Evolutionary conservation across 495 filamentous ascomycete genomes (phyloP).

Genomic region (Cairneyella variabilis): DNA sequence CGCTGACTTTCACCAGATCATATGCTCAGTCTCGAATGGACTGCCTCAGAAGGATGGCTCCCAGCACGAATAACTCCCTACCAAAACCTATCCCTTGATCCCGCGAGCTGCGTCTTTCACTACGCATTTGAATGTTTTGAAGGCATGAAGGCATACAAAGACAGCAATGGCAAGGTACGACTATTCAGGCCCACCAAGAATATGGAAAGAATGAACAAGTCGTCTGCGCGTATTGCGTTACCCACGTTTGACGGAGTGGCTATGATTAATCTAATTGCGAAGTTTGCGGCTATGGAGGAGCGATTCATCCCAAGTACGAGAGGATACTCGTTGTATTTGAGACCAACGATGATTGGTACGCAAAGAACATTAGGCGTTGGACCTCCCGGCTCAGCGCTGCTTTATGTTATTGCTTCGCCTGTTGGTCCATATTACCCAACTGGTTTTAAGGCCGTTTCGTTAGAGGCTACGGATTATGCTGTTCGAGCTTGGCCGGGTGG

Average conservation of each 20-base stretch:
- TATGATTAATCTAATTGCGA: slow-evolving; percentile 73
- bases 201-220: slow-evolving; percentile 90
- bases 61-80: slow-evolving; percentile 81
- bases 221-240: slow-evolving; percentile 82
- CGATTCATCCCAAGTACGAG: slow-evolving; percentile 80
- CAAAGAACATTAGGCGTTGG: slow-evolving; percentile 90
- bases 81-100: slow-evolving; percentile 94
- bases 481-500: slow-evolving; percentile 97
- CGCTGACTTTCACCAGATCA: slow-evolving; percentile 68
- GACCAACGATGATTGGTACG: slow-evolving; percentile 95
- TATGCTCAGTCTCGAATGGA: slow-evolving; percentile 97
- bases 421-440: slow-evolving; percentile 98
- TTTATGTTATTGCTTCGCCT: slow-evolving; percentile 93
- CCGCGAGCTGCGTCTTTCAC: slow-evolving; percentile 95
- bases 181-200: slow-evolving; percentile 96
- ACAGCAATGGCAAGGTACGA: slow-evolving; percentile 65
- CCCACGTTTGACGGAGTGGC: slow-evolving; percentile 71
- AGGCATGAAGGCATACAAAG: slow-evolving; percentile 98
- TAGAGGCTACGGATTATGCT: slow-evolving; percentile 91
- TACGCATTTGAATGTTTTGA: slow-evolving; percentile 98
- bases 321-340: slow-evolving; percentile 91
- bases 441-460: slow-evolving; percentile 91
- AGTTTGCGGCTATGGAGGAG: slow-evolving; percentile 75
- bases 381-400: slow-evolving; percentile 82
- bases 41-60: slow-evolving; percentile 73